phyloP scores from a whole-genome alignment of 257 asterid species.

The Jacaranda mimosifolia region DNA sequence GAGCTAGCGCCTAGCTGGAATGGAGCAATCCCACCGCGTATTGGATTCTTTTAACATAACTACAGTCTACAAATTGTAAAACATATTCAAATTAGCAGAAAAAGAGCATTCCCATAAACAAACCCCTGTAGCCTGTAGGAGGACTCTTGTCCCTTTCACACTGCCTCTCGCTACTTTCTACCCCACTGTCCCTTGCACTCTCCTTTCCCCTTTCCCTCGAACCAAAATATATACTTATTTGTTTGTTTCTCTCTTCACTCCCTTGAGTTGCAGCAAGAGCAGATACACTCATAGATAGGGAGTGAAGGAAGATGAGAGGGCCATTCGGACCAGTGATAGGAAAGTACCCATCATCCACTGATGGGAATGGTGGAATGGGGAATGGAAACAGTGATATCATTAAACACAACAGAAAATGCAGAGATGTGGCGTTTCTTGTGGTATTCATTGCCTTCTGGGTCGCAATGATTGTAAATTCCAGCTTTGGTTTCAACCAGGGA shows the following conservation, averaged over 20 bases:
- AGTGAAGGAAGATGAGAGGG: conserved; percentile 71
- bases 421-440: conserved; percentile 84
- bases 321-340: conserved; percentile 91
- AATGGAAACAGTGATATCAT: conserved; percentile 72
- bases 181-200: conserved; percentile 41
- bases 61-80: neutral
- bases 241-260: conserved; percentile 29
- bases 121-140: conserved; percentile 49
- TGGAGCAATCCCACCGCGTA: neutral
- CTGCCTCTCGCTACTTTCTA: conserved; percentile 42
- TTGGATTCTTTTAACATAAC: conserved; percentile 30
- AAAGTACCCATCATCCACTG: conserved; percentile 82
- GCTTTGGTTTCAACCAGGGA: conserved; percentile 98
- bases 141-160: conserved; percentile 63
- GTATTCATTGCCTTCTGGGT: conserved; percentile 95
- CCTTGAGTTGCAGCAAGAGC: conserved; percentile 40
- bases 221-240: conserved; percentile 21
- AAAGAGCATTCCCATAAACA: conserved; percentile 53
- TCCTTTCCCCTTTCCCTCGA: conserved; percentile 29
- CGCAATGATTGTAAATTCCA: conserved; percentile 97
- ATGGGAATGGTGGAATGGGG: conserved; percentile 58
- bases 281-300: conserved; percentile 29
- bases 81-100: conserved; percentile 27
- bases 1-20: neutral
- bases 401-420: conserved; percentile 94